A percentile compares a stretch with the other conserved stretches of the same genome.
phyloP scores from a whole-genome alignment of 345 rosid species.

The Eucalyptus sp. region DNA sequence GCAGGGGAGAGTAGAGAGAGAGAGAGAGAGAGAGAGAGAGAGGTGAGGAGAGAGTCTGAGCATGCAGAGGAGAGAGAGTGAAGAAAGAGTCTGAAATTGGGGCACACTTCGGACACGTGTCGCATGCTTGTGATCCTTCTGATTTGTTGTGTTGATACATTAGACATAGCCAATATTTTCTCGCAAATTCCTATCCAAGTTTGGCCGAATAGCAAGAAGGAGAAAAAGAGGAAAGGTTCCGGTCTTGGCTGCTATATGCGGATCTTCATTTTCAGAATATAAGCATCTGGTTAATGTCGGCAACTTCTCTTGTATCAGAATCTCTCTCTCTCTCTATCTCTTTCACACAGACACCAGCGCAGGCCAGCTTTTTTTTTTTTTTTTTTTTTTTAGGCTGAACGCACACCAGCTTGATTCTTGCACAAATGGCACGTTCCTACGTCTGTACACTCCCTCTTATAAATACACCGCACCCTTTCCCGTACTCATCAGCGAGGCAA shows the following conservation, averaged over 20 bases:
- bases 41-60: too few species aligned
- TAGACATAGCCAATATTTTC: neutral
- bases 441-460: neutral
- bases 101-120: too few species aligned
- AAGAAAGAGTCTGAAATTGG: too few species aligned
- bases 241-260: neutral
- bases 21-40: too few species aligned
- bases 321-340: neutral
- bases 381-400: too few species aligned
- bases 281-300: neutral
- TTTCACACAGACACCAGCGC: neutral
- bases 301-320: neutral
- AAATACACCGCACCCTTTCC: neutral
- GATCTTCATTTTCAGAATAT: neutral
- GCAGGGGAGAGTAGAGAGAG: too few species aligned
- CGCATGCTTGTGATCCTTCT: too few species aligned
- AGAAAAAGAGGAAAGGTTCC: neutral
- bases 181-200: neutral
- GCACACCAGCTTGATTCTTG: neutral
- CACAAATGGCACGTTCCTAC: too few species aligned
- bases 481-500: neutral
- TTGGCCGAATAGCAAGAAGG: neutral
- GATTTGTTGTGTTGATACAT: too few species aligned
- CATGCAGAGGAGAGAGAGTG: too few species aligned
- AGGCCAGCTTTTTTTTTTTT: too few species aligned